Evolutionary conservation across 805 yeast species (phyloP).

Genomic region (Kluyveromyces nonfermentans): DNA sequence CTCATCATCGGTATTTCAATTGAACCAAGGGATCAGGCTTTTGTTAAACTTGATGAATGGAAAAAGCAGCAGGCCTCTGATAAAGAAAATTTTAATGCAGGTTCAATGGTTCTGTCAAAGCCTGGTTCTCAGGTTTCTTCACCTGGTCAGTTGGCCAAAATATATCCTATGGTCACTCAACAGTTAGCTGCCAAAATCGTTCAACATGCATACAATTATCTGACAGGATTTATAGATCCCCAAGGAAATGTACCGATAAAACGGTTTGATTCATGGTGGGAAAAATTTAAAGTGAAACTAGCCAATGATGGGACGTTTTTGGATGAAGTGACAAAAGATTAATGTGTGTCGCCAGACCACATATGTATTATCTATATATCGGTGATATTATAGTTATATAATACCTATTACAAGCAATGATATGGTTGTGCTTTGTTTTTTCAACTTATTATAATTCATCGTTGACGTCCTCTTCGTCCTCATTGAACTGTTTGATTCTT

Average conservation of each 20-base stretch:
- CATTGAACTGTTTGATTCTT: constrained; percentile 46
- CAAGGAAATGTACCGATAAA: constrained; percentile 79
- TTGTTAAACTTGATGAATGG: constrained; percentile 41
- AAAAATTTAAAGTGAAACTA: constrained; percentile 66
- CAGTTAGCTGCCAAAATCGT: constrained; percentile 78
- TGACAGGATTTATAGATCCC: constrained; percentile 77
- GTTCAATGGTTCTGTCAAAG: constrained; percentile 24
- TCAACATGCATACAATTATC: constrained; percentile 81
- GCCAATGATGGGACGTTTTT: constrained; percentile 76
- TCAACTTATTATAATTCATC: not conserved
- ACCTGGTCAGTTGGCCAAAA: constrained; percentile 25
- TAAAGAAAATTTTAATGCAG: constrained; percentile 13
- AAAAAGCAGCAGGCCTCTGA: constrained; percentile 20
- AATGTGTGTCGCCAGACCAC: not conserved
- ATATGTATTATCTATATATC: constrained; percentile 2
- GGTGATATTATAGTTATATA: not conserved
- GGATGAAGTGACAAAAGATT: constrained; percentile 35
- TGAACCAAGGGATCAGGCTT: constrained; percentile 66
- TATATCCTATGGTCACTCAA: constrained; percentile 40
- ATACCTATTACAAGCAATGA: no score
- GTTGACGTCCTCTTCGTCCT: constrained; percentile 26
- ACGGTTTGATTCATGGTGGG: constrained; percentile 93
- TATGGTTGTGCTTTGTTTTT: not conserved
- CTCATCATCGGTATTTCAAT: constrained; percentile 76
- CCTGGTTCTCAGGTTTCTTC: constrained; percentile 17